Evolutionary conservation across 2,329 filamentous ascomycete genomes (phyloP).

Genomic region (Hirsutella thompsonii): DNA sequence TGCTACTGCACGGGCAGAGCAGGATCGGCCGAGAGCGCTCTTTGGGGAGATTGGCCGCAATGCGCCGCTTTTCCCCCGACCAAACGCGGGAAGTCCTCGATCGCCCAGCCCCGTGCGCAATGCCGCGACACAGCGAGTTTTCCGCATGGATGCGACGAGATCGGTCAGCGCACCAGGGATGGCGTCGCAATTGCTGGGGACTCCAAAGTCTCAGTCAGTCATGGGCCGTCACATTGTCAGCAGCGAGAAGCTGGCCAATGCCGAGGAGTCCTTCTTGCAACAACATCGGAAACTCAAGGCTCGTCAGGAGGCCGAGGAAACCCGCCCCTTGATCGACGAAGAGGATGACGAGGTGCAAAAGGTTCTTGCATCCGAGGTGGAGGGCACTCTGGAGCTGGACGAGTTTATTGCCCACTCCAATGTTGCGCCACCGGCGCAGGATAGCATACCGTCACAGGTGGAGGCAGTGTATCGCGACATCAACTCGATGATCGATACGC

Average conservation of each 20-base stretch:
- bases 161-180: conserved; percentile 49
- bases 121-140: conserved; percentile 36
- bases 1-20: conserved; percentile 22
- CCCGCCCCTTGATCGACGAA: conserved; percentile 47
- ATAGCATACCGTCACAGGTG: conserved; percentile 48
- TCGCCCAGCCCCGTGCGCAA: conserved; percentile 60
- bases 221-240: conserved; percentile 25
- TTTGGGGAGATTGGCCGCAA: conserved; percentile 42
- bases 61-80: conserved; percentile 40
- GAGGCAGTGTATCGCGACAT: conserved; percentile 66
- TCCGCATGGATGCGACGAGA: conserved; percentile 35
- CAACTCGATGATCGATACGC: conserved; percentile 86
- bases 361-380: conserved; percentile 45
- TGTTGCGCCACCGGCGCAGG: conserved; percentile 35
- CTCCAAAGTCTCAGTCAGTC: conserved; percentile 23
- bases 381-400: conserved; percentile 49
- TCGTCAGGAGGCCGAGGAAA: conserved; percentile 43
- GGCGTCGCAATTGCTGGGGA: conserved; percentile 39
- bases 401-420: conserved; percentile 55
- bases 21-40: conserved; percentile 28
- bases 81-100: conserved; percentile 45
- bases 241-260: conserved; percentile 18
- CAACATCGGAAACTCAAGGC: conserved; percentile 39
- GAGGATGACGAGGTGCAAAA: conserved; percentile 57
- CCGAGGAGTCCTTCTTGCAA: conserved; percentile 33